A percentile compares a stretch with the other conserved stretches of the same genome.
phyloP scores from a whole-genome alignment of 108 stramenopile genomes.

The Stephanodiscus triporus region DNA sequence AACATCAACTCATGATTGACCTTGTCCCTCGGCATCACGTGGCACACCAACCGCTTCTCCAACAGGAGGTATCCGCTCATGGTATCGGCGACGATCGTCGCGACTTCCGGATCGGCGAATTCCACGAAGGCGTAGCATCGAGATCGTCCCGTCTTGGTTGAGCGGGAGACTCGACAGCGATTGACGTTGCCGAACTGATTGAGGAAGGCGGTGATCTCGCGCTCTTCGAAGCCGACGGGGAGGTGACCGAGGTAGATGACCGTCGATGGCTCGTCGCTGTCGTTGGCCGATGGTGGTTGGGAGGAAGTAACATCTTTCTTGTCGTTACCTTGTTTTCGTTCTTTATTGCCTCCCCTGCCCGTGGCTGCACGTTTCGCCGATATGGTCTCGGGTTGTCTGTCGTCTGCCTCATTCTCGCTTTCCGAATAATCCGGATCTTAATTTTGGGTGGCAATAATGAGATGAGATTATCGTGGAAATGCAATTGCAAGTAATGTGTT shows the following conservation, averaged over 20 bases:
- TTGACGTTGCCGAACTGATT: slow-evolving; percentile 93
- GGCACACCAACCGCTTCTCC: slow-evolving; percentile 89
- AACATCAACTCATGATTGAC: slow-evolving; percentile 60
- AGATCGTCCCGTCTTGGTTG: slow-evolving; percentile 80
- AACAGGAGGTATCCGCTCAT: slow-evolving; percentile 94
- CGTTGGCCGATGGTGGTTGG: not conserved
- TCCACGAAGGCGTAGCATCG: slow-evolving; percentile 96
- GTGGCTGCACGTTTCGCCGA: slow-evolving; percentile 31
- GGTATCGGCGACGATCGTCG: slow-evolving; percentile 93
- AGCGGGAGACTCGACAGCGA: slow-evolving; percentile 83
- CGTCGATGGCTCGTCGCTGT: slow-evolving; percentile 37
- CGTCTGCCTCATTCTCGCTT: slow-evolving; percentile 38
- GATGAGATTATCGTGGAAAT: not conserved
- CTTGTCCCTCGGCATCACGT: slow-evolving; percentile 74
- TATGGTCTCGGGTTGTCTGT: slow-evolving; percentile 36
- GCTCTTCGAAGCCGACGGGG: slow-evolving; percentile 93
- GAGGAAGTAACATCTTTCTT: slow-evolving; percentile 25
- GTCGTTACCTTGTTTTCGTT: slow-evolving; percentile 10
- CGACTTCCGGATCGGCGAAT: slow-evolving; percentile 84
- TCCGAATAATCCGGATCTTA: slow-evolving; percentile 2
- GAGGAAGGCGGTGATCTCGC: slow-evolving; percentile 87
- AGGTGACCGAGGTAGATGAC: slow-evolving; percentile 98
- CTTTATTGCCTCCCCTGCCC: slow-evolving; percentile 39
- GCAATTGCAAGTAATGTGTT: not conserved
- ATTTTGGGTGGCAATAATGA: not conserved